Percentiles rank a stretch among this genome's conserved stretches.
These are phyloP conservation scores for Pyrenula aspistea DNA, from an alignment of 495 filamentous ascomycete species.

Conservation along the genomic window DNA sequence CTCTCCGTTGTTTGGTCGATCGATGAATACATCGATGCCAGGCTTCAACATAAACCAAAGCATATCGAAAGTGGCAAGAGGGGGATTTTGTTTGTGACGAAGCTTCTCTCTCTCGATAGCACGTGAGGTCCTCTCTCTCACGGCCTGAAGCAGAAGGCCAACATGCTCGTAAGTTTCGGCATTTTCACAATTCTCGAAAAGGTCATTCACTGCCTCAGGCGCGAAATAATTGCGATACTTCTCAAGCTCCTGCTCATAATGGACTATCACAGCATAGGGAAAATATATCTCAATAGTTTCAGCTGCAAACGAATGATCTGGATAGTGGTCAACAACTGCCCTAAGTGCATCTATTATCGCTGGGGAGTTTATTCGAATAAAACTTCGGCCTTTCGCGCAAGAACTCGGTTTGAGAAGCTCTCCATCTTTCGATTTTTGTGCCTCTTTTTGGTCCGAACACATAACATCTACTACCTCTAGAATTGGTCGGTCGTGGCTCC, in stretches of 20 bases:
- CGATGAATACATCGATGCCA: conserved; percentile 9
- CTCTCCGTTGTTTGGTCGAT: neutral
- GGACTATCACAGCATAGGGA: conserved; percentile 13
- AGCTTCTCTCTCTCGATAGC: conserved; percentile 9
- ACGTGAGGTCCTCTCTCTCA: conserved; percentile 3
- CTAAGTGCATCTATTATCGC: conserved; percentile 10
- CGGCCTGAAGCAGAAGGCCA: conserved; percentile 7
- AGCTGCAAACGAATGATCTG: conserved; percentile 7
- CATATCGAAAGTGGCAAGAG: conserved; percentile 12
- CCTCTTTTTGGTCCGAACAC: neutral
- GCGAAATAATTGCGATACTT: conserved; percentile 9
- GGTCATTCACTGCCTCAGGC: conserved; percentile 3
- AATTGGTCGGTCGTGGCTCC: neutral
- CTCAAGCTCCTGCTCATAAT: conserved; percentile 12
- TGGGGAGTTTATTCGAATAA: conserved; percentile 8
- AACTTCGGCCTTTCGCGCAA: neutral
- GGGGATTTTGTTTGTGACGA: conserved; percentile 9
- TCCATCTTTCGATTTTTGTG: neutral
- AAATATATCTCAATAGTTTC: conserved; percentile 7
- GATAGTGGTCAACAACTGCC: conserved; percentile 11
- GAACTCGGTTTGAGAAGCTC: neutral
- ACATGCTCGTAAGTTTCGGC: conserved; percentile 12
- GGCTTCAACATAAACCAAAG: conserved; percentile 14
- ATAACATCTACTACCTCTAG: neutral
- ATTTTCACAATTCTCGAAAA: conserved; percentile 2